Evolutionary conservation across 257 asterid genomes (phyloP).

Genomic region (Solanum sejunctum): DNA sequence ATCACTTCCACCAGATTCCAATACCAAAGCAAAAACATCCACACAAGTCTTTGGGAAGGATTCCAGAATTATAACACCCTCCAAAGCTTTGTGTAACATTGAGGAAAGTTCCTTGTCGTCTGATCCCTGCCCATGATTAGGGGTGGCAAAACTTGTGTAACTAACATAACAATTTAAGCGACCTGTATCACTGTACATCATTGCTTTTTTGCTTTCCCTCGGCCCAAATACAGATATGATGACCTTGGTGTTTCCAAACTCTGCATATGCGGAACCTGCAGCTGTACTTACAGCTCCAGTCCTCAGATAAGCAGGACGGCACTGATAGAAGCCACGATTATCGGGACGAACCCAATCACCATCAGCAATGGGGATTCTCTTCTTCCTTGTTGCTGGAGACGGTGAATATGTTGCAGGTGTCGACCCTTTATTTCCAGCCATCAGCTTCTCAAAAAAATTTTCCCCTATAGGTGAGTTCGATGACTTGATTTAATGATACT

Average conservation of each 20-base stretch:
- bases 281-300: slow-evolving; percentile 92
- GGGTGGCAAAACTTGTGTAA: slow-evolving; percentile 71
- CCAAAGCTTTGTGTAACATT: slow-evolving; percentile 88
- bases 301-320: slow-evolving; percentile 89
- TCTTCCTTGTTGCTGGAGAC: slow-evolving; percentile 39
- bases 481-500: neutral
- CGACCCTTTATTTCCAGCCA: slow-evolving; percentile 46
- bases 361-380: slow-evolving; percentile 18
- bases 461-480: neutral
- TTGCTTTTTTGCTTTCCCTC: slow-evolving; percentile 96
- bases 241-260: slow-evolving; percentile 89
- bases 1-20: slow-evolving; percentile 99
- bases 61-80: slow-evolving; percentile 79
- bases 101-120: slow-evolving; percentile 73
- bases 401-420: slow-evolving; percentile 72
- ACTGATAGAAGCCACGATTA: slow-evolving; percentile 71
- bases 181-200: slow-evolving; percentile 82
- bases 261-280: slow-evolving; percentile 97
- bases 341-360: slow-evolving; percentile 80
- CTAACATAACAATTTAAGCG: slow-evolving; percentile 81
- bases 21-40: slow-evolving; percentile 93
- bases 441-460: neutral
- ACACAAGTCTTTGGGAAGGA: slow-evolving; percentile 96
- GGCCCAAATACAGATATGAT: slow-evolving; percentile 97
- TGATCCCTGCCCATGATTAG: slow-evolving; percentile 65